Percentiles rank a stretch among this genome's conserved stretches.
phyloP scores from a whole-genome alignment of 192 early-diverging fungal species.

The Lunasporangiospora selenospora region DNA sequence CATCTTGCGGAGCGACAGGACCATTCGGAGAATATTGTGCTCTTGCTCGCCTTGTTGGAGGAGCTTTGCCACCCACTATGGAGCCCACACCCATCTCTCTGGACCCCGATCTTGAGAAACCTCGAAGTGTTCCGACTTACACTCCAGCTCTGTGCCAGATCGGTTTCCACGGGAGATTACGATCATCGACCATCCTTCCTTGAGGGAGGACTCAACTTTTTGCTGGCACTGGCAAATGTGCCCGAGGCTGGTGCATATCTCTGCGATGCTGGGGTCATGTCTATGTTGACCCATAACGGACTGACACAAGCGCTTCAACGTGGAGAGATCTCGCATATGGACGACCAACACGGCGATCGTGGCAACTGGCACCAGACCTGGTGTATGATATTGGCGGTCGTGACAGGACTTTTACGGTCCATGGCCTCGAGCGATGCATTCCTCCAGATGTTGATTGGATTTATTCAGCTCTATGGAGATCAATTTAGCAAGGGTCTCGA shows the following conservation, averaged over 20 bases:
- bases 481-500: conserved; percentile 56
- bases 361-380: conserved; percentile 55
- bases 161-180: conserved; percentile 37
- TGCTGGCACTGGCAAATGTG: conserved; percentile 50
- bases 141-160: conserved; percentile 37
- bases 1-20: conserved; percentile 37
- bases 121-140: conserved; percentile 45
- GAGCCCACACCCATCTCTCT: conserved; percentile 37
- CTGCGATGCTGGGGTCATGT: conserved; percentile 43
- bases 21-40: conserved; percentile 46
- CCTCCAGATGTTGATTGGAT: conserved; percentile 49
- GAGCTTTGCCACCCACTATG: conserved; percentile 47
- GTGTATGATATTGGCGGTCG: conserved; percentile 57
- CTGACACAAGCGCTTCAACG: conserved; percentile 44
- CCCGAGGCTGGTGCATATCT: conserved; percentile 47
- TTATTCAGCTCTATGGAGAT: conserved; percentile 52
- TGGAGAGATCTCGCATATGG: conserved; percentile 40
- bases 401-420: conserved; percentile 50
- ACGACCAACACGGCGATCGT: conserved; percentile 29
- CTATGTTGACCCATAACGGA: conserved; percentile 52
- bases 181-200: conserved; percentile 53
- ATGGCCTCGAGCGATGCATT: conserved; percentile 40
- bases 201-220: conserved; percentile 50
- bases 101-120: conserved; percentile 43
- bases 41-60: conserved; percentile 49